These are phyloP conservation scores for Arthroderma uncinatum DNA, from an alignment of 2,329 filamentous ascomycete genomes.

Conservation along the genomic window DNA sequence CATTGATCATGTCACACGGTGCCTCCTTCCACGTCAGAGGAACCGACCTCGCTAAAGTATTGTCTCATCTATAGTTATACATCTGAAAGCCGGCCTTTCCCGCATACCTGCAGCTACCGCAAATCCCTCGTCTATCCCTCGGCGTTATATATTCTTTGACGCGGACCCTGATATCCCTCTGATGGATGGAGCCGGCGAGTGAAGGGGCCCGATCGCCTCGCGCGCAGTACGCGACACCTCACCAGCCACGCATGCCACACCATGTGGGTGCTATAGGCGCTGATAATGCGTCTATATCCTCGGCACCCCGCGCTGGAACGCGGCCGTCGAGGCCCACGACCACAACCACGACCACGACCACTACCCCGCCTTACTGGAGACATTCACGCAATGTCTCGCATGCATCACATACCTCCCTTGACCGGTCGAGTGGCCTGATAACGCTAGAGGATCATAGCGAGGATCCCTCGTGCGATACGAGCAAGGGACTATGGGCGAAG, in stretches of 20 bases:
- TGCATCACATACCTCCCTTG: constrained; percentile 30
- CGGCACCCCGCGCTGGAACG: constrained; percentile 14
- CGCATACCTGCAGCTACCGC: background rate
- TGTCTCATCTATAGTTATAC: background rate
- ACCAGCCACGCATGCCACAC: background rate
- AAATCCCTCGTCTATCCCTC: background rate
- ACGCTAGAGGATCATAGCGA: constrained; percentile 54
- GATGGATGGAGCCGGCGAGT: constrained; percentile 35
- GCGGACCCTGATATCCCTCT: constrained; percentile 14
- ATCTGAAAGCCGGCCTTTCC: constrained; percentile 5
- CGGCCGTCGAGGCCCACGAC: background rate
- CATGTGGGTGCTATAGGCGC: constrained; percentile 3
- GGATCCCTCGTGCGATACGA: constrained; percentile 45
- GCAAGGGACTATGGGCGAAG: constrained; percentile 50
- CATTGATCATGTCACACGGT: background rate
- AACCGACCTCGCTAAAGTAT: background rate
- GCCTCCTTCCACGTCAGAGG: background rate
- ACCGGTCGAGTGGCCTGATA: constrained; percentile 39
- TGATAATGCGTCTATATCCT: constrained; percentile 1
- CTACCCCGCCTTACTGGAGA: constrained; percentile 37
- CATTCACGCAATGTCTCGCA: constrained; percentile 34
- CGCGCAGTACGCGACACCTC: constrained; percentile 15
- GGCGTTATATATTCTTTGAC: background rate
- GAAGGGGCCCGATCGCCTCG: constrained; percentile 27
- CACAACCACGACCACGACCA: background rate